Conservation (phyloP, 2,329 filamentous ascomycete species). For the Talaromyces atroroseus region DNA sequence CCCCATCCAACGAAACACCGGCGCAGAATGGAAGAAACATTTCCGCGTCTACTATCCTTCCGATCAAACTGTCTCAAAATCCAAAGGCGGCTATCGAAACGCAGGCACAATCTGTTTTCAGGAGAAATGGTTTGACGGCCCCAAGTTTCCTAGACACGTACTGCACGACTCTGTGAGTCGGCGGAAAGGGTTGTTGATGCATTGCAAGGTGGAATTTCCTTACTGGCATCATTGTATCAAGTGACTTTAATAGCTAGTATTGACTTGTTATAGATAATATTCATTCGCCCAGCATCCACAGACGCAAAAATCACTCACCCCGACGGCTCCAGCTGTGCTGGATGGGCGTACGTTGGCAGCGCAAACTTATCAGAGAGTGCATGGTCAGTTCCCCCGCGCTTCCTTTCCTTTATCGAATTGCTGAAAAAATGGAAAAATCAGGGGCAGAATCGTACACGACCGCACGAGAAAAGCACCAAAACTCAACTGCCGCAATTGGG, state of each 20-base stretch:
- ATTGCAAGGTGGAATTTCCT: constrained; percentile 68
- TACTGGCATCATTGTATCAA: no score
- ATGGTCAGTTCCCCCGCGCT: constrained; percentile 62
- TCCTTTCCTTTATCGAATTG: not conserved
- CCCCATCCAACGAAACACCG: constrained; percentile 27
- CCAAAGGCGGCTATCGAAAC: constrained; percentile 56
- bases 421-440: constrained; percentile 30
- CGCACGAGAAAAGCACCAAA: constrained; percentile 62
- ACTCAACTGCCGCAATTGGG: constrained; percentile 87
- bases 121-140: constrained; percentile 63
- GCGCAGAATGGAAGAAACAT: constrained; percentile 43
- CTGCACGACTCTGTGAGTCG: constrained; percentile 71
- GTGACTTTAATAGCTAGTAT: not conserved
- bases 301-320: constrained; percentile 18
- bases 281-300: constrained; percentile 23
- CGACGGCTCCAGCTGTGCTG: constrained; percentile 33
- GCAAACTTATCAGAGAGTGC: constrained; percentile 91
- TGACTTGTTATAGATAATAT: constrained; percentile 26
- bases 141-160: constrained; percentile 64
- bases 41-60: constrained; percentile 81
- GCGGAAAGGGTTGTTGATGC: constrained; percentile 69
- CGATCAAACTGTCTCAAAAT: constrained; percentile 59
- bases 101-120: constrained; percentile 82
- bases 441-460: constrained; percentile 73
- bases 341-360: constrained; percentile 84